These are phyloP conservation scores for Collybia sordida DNA, from an alignment of 768 basidiomycete genomes.

Conservation along the genomic window DNA sequence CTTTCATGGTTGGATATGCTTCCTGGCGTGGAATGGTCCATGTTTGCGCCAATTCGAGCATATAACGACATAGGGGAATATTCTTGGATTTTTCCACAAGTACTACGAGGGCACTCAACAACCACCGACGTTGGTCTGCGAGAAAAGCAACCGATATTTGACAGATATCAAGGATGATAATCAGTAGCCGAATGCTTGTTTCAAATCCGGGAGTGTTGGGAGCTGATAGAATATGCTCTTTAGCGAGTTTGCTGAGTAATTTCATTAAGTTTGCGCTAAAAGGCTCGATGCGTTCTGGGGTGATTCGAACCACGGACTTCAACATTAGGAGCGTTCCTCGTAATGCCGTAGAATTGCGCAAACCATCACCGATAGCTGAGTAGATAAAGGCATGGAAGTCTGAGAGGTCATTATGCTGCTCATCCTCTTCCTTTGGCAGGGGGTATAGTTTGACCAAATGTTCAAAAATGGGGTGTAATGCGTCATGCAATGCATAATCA, in stretches of 20 bases:
- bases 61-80: constrained; percentile 71
- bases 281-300: constrained; percentile 81
- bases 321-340: constrained; percentile 86
- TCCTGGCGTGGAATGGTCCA: constrained; percentile 92
- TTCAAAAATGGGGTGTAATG: constrained; percentile 81
- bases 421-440: constrained; percentile 75
- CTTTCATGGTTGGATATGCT: constrained; percentile 89
- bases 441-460: constrained; percentile 76
- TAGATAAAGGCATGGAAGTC: constrained; percentile 81
- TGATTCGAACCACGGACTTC: constrained; percentile 76
- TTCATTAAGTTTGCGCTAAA: constrained; percentile 79
- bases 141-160: constrained; percentile 78
- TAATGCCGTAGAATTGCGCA: constrained; percentile 69
- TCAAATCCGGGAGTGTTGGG: constrained; percentile 51
- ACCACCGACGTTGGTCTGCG: constrained; percentile 81
- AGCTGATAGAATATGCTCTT: constrained; percentile 76
- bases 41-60: constrained; percentile 81
- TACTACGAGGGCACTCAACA: constrained; percentile 74
- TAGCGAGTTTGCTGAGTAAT: constrained; percentile 79
- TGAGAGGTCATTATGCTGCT: constrained; percentile 66
- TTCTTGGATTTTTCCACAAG: constrained; percentile 92
- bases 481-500: constrained; percentile 77
- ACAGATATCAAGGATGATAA: constrained; percentile 84
- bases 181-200: constrained; percentile 62
- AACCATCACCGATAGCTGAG: constrained; percentile 71